Percentiles rank a stretch among this genome's conserved stretches.
Evolutionary conservation across 768 basidiomycete genomes (phyloP).

Genomic region (Leucocoprinus sp.): DNA sequence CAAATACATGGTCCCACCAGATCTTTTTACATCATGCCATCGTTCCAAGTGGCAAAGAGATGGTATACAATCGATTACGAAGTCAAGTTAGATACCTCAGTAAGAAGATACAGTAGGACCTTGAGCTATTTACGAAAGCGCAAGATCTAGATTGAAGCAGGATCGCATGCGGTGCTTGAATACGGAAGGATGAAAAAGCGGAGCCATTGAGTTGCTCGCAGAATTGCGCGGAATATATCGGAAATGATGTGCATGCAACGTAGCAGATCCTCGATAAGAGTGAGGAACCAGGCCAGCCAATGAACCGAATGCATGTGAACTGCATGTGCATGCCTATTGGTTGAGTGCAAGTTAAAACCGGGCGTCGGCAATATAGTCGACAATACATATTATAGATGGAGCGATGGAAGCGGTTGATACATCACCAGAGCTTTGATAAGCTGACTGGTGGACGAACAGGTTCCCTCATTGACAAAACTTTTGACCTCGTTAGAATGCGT

Average conservation of each 20-base stretch:
- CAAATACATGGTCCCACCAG: slow-evolving; percentile 55
- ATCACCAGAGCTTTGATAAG: not conserved
- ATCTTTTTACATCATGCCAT: slow-evolving; percentile 52
- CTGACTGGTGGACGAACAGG: not conserved
- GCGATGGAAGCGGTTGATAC: not conserved
- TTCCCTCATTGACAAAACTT: too few species aligned
- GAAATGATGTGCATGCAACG: too few species aligned
- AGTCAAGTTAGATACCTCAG: slow-evolving; percentile 36
- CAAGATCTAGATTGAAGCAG: slow-evolving; percentile 37
- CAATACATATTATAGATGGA: not conserved
- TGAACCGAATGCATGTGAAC: not conserved
- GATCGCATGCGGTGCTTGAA: slow-evolving; percentile 36
- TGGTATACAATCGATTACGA: slow-evolving; percentile 37
- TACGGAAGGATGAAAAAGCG: too few species aligned
- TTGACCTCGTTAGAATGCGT: too few species aligned
- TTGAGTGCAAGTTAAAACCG: too few species aligned
- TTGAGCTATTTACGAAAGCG: slow-evolving; percentile 40
- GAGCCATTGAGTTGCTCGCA: too few species aligned
- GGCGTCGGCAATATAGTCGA: too few species aligned
- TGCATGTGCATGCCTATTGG: too few species aligned
- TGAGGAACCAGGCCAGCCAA: too few species aligned
- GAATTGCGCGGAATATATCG: too few species aligned
- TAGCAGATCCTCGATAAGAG: too few species aligned
- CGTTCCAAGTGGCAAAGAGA: slow-evolving; percentile 59
- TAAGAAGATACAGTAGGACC: slow-evolving; percentile 31